Evolutionary conservation across 257 asterid species (phyloP).

Genomic region (Solanum bulbocastanum): DNA sequence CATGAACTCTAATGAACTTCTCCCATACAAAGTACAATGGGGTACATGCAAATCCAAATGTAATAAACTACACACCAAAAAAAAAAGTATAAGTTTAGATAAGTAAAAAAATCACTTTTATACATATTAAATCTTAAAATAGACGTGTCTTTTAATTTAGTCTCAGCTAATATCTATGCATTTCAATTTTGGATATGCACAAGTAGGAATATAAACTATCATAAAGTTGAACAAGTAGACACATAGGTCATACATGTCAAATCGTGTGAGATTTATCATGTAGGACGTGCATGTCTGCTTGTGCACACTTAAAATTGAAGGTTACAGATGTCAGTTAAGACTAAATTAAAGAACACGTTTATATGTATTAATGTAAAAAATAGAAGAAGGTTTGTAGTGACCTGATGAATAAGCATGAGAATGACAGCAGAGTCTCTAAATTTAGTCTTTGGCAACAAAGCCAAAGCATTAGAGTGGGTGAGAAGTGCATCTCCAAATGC

Average conservation of each 20-base stretch:
- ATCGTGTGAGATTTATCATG: neutral
- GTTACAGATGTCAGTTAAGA: accelerated
- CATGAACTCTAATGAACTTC: conserved; percentile 62
- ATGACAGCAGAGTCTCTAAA: conserved; percentile 74
- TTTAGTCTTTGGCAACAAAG: conserved; percentile 68
- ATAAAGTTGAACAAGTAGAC: no score
- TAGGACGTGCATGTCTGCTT: neutral
- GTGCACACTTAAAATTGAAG: neutral
- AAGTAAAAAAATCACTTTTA: neutral
- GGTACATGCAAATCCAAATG: conserved; percentile 85
- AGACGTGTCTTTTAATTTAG: neutral
- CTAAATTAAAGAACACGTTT: neutral
- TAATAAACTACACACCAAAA: conserved; percentile 45
- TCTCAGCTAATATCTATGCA: no score
- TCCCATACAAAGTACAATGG: conserved; percentile 86
- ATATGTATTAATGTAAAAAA: neutral
- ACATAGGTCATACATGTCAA: neutral
- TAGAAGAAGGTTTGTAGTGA: neutral
- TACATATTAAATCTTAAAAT: neutral
- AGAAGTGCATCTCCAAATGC: conserved; percentile 71
- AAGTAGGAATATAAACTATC: no score
- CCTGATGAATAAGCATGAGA: conserved; percentile 93
- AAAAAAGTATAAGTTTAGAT: no score
- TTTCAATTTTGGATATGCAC: neutral
- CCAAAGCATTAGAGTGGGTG: conserved; percentile 60